phyloP scores from a whole-genome alignment of 2,329 filamentous ascomycete species.

The Myriosclerotinia duriaeana region DNA sequence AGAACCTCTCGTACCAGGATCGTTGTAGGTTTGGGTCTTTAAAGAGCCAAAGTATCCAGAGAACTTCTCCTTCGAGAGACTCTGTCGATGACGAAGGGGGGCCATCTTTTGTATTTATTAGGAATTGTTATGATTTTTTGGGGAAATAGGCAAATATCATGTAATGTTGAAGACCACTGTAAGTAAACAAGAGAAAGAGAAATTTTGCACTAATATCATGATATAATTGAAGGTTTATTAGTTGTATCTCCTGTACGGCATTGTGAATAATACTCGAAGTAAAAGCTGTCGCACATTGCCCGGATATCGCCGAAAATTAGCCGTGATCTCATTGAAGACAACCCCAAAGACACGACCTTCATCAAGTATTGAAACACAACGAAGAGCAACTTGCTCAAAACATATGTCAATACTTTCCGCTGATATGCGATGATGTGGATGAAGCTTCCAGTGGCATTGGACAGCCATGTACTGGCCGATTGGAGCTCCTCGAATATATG shows the following conservation, averaged over 20 bases:
- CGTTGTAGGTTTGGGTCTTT: conserved; percentile 70
- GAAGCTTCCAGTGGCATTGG: conserved; percentile 38
- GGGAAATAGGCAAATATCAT: neutral
- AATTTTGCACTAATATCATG: conserved; percentile 1
- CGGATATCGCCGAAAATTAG: conserved; percentile 9
- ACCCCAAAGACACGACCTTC: neutral
- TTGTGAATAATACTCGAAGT: neutral
- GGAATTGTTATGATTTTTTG: too few species aligned
- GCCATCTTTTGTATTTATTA: conserved; percentile 29
- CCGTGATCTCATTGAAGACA: conserved; percentile 7
- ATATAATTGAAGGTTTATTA: neutral
- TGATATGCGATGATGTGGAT: conserved; percentile 41
- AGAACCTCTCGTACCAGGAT: conserved; percentile 54
- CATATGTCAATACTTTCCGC: conserved; percentile 30
- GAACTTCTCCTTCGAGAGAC: conserved; percentile 69
- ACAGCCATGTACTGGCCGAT: conserved; percentile 85
- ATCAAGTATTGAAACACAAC: conserved; percentile 13
- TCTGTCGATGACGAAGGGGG: conserved; percentile 48
- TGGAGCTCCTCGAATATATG: conserved; percentile 79
- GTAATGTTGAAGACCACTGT: neutral
- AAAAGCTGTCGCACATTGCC: too few species aligned
- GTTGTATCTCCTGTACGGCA: neutral
- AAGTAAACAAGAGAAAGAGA: neutral
- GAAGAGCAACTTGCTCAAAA: conserved; percentile 27
- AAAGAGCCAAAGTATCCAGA: conserved; percentile 63